These are phyloP conservation scores for Tolypocladium sp. DNA, from an alignment of 2,329 filamentous ascomycete genomes.

Conservation along the genomic window DNA sequence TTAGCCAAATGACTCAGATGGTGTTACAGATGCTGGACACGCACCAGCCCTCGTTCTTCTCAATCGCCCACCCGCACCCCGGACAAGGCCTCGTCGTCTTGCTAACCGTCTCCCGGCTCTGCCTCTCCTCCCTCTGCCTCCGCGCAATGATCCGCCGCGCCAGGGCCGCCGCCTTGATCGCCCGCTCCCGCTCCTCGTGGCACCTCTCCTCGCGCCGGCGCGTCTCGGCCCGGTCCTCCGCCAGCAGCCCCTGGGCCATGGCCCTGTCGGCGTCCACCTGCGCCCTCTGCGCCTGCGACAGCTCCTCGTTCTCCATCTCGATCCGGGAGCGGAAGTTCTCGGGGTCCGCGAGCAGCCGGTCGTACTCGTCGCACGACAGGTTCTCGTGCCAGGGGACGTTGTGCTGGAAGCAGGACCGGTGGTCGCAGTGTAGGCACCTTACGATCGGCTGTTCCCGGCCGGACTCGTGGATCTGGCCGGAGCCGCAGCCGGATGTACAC, in stretches of 20 bases:
- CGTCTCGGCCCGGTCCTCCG: too few species aligned
- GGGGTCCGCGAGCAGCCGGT: not conserved
- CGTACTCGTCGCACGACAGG: not conserved
- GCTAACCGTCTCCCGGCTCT: not conserved
- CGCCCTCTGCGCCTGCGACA: too few species aligned
- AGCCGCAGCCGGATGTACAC: not conserved
- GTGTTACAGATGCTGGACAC: too few species aligned
- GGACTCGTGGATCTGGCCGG: not conserved
- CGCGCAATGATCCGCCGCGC: not conserved
- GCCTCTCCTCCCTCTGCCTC: not conserved
- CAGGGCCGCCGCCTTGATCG: not conserved
- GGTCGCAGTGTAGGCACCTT: not conserved
- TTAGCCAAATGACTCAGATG: too few species aligned
- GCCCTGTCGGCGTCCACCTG: not conserved
- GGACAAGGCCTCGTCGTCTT: not conserved
- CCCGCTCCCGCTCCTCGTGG: too few species aligned
- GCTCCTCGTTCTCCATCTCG: not conserved
- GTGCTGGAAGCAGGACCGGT: not conserved
- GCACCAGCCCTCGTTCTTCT: not conserved
- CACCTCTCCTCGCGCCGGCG: too few species aligned
- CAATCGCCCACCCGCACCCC: not conserved
- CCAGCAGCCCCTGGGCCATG: too few species aligned
- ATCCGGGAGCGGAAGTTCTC: not conserved
- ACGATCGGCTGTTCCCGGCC: not conserved
- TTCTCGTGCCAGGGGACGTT: not conserved